Base-by-base conservation (phyloP, 2,329 filamentous ascomycete genomes). In the Helotiales sp. region DNA sequence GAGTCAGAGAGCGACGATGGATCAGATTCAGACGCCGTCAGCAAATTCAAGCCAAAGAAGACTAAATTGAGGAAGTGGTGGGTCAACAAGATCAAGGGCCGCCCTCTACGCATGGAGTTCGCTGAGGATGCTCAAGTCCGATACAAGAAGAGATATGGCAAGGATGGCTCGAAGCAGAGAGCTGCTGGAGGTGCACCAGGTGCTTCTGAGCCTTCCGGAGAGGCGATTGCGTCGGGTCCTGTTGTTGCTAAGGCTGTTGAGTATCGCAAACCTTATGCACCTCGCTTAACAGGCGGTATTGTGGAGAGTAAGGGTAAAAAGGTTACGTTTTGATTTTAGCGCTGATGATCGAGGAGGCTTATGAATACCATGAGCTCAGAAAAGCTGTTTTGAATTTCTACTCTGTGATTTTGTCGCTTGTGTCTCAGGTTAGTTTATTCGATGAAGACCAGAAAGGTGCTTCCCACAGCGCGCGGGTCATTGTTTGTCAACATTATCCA, bases 91-190 rank as follows among this genome's bases (percentile, higher is more conserved):
- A 85, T 97, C 64, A 83, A 91, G 61, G 93, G 94, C 30, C 87
- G 96, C 32, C 86, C 89, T 70, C 84, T 99, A 72, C 92, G 95
- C 77, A 89, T 96, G 78, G 95, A 99, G 79, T 93, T 95, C 75
- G 96, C 96, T 22, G 96, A 99, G 81, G 96, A 98, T 79, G 89
- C 94, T 66, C 89, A 93, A 73, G 88, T 88, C 37, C 84, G 96
- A 66, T 99, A 99, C 80, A 95, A 95, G 83, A 99, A 98, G 84
- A 88, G 96, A 1, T 98, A 91, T 76, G 91, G 93, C 71, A 95
- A 94, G 79, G 90, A 90, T 47, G 86, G 84, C 34, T 83, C 82
- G 22, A 81, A 80, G 70, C 79, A 78, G 30, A 61, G 34, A 20
- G 55, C 70, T 69, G 67, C 32, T 28, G 54, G 55, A 26, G 43